Evolutionary conservation across 768 basidiomycete genomes (phyloP).

Genomic region (Leccinum fibrillosum): DNA sequence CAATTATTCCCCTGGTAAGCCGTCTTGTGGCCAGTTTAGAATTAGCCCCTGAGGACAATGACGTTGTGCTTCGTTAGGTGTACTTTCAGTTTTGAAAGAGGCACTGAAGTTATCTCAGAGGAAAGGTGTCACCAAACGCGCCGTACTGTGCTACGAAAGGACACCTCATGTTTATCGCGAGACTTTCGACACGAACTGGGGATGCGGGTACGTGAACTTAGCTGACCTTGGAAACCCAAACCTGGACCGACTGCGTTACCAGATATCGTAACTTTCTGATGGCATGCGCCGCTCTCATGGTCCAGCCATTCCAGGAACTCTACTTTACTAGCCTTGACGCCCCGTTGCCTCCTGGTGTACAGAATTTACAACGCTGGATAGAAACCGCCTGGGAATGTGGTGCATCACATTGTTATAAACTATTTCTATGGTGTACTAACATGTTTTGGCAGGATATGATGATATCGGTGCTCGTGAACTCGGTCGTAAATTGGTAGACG

Average conservation of each 20-base stretch:
- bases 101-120: slow-evolving; percentile 50
- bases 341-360: slow-evolving; percentile 62
- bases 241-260: not conserved
- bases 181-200: slow-evolving; percentile 65
- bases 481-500: slow-evolving; percentile 47
- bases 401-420: slow-evolving; percentile 16
- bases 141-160: slow-evolving; percentile 60
- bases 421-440: not conserved
- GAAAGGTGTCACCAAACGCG: slow-evolving; percentile 48
- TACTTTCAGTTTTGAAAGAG: slow-evolving; percentile 61
- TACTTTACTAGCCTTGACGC: slow-evolving; percentile 61
- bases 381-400: slow-evolving; percentile 79
- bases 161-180: slow-evolving; percentile 59
- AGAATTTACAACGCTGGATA: slow-evolving; percentile 74
- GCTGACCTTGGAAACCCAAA: slow-evolving; percentile 1
- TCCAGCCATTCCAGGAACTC: slow-evolving; percentile 55
- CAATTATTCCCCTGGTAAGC: slow-evolving; percentile 69
- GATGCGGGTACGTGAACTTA: slow-evolving; percentile 55
- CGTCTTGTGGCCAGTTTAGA: slow-evolving; percentile 11
- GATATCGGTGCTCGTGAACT: slow-evolving; percentile 61
- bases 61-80: slow-evolving; percentile 37
- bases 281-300: slow-evolving; percentile 69
- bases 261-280: slow-evolving; percentile 86
- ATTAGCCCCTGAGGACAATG: slow-evolving; percentile 17
- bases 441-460: slow-evolving; percentile 58